Evolutionary conservation across 768 basidiomycete genomes (phyloP), one percentile per base, ranked within the genome.

Genomic region (Trametes maxima): DNA sequence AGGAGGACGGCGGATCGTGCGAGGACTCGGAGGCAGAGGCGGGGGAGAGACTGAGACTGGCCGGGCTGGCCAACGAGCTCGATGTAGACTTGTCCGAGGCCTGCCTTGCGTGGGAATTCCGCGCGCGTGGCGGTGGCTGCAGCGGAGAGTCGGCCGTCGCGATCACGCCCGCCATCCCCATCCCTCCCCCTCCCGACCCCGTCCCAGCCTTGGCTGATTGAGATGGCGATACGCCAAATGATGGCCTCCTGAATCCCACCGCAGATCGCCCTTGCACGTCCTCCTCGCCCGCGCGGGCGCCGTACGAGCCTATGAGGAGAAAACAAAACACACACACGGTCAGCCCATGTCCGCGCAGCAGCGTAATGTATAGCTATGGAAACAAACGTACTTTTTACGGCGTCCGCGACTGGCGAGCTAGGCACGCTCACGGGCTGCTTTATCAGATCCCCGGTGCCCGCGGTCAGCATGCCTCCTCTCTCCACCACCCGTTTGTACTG

Each of bases 1-100:
- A 51, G 45, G 63, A 51, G 37, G 70, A 65, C 14, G 65, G 68
- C 16, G 59, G 57, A 46, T 70, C 69, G 69, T 65, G 68, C 28
- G 64, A 60, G 54, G 59, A 57, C 33, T 56, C 57, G 48, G 57
- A 59, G 42, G 55, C 33, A 28, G 57, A 50, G 36, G 59, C 19
- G 36, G 62, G 58, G 33, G 57, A 54, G 51, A 58, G 39, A n/a
- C 51, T 49, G 60, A 40, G 40, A 21, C 21, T 25, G 51, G 36
- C 48, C 28, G 28, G 28, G 36, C 51, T 52, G 36, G 51, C 51
- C 37, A 52, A 40, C 51, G 51, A 52, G 51, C 51, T 52, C 51
- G 51, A 24, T n/a, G 50, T 48, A 42, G 49, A 59, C 56, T 47
- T 56, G 39, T 55, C 65, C 28, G 57, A 54, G 25, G 53, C 28